phyloP scores from a whole-genome alignment of 176 grass and related monocot genomes.

The Oryza australiensis region DNA sequence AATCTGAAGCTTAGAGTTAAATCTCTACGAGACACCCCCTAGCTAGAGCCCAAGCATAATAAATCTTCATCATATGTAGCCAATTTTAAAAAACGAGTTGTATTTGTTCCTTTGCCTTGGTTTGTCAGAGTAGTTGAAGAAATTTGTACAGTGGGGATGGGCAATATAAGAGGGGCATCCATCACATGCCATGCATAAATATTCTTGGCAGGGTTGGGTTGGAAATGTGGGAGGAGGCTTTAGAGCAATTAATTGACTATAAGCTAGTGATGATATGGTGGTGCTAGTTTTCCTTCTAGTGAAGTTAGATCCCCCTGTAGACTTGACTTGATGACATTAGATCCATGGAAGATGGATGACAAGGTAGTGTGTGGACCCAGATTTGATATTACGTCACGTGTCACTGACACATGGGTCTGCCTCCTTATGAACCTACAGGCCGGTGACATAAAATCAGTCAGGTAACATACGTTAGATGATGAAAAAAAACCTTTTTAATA shows the following conservation, averaged over 20 bases:
- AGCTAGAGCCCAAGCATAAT: background rate
- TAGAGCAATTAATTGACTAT: background rate
- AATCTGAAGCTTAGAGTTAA: no score
- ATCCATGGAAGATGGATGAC: no score
- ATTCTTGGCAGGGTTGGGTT: background rate
- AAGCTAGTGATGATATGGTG: background rate
- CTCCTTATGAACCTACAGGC: no score
- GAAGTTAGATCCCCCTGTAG: background rate
- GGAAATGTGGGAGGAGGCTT: background rate
- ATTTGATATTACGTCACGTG: no score
- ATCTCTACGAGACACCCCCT: no score
- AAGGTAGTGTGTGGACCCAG: no score
- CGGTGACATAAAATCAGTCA: no score
- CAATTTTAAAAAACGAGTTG: background rate
- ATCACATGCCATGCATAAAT: slow-evolving; percentile 35
- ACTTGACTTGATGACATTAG: no score
- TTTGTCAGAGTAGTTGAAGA: slow-evolving; percentile 4
- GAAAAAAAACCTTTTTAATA: no score
- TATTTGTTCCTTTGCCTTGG: background rate
- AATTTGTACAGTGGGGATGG: background rate
- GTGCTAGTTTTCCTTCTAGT: background rate
- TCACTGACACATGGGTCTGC: no score
- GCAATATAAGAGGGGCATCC: background rate
- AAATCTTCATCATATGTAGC: background rate
- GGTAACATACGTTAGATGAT: no score